Conservation (phyloP, 2,329 filamentous ascomycete genomes). For the Colletotrichum sp. region DNA sequence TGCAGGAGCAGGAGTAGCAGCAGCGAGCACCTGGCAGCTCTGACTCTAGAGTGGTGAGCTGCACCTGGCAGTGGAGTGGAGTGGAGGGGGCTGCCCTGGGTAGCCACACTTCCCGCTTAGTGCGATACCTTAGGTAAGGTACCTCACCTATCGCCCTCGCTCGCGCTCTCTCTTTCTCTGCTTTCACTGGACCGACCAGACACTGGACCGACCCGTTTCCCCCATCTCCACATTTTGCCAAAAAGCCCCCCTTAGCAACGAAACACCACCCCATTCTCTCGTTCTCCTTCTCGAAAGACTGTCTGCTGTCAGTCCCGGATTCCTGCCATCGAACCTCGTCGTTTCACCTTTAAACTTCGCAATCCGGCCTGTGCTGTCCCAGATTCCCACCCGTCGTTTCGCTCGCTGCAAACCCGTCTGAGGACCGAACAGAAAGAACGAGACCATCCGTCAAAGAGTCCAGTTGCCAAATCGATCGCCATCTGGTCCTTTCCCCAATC, state of each 20-base stretch:
- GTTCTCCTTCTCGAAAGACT: conserved; percentile 21
- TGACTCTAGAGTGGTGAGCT: background rate
- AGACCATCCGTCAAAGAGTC: background rate
- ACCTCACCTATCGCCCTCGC: conserved; percentile 5
- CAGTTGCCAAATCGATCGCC: background rate
- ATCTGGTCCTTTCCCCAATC: background rate
- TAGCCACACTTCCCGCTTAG: background rate
- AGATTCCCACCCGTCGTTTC: conserved; percentile 18
- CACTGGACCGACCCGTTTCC: conserved; percentile 15
- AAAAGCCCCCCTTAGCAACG: conserved; percentile 22
- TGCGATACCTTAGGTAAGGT: background rate
- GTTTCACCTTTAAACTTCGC: conserved; percentile 23
- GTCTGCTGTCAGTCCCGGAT: conserved; percentile 22
- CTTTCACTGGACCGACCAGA: background rate
- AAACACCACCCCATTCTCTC: conserved; percentile 22
- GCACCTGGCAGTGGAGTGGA: background rate
- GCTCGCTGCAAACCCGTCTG: conserved; percentile 9
- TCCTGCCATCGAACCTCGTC: conserved; percentile 20
- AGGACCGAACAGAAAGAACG: background rate
- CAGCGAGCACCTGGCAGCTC: background rate
- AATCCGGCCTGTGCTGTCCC: conserved; percentile 21
- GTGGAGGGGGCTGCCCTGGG: background rate
- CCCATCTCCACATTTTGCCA: conserved; percentile 22
- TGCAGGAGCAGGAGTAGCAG: background rate
- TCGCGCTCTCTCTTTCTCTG: conserved; percentile 12